phyloP scores from a whole-genome alignment of 108 stramenopile genomes.

The Stephanodiscus minutulus region DNA sequence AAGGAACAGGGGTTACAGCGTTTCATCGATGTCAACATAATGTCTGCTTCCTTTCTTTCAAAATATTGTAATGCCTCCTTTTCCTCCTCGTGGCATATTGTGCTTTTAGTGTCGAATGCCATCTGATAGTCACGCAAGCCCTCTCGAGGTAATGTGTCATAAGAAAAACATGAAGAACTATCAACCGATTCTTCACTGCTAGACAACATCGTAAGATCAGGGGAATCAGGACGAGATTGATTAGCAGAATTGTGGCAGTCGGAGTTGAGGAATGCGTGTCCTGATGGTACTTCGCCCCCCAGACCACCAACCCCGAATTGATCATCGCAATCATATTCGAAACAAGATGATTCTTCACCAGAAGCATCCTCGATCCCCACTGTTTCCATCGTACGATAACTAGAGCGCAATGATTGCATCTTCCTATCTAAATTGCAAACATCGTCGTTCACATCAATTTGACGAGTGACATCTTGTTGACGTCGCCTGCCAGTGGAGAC shows the following conservation, averaged over 20 bases:
- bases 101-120: background rate
- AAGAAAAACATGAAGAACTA: background rate
- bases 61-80: background rate
- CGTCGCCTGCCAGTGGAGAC: no score
- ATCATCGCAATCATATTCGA: background rate
- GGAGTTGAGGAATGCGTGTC: background rate
- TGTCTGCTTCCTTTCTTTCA: background rate
- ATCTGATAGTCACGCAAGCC: conserved; percentile 4
- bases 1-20: background rate
- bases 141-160: background rate
- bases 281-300: background rate
- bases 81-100: background rate
- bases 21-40: background rate
- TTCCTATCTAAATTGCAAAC: no score
- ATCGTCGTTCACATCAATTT: no score
- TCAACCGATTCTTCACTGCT: background rate
- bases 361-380: background rate
- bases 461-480: no score
- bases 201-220: background rate
- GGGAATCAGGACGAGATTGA: no score
- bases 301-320: background rate
- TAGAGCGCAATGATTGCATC: background rate
- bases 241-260: background rate
- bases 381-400: background rate
- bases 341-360: background rate